Base-by-base conservation (phyloP, 139 green algal species). In the Axilococcus clingmanii region DNA sequence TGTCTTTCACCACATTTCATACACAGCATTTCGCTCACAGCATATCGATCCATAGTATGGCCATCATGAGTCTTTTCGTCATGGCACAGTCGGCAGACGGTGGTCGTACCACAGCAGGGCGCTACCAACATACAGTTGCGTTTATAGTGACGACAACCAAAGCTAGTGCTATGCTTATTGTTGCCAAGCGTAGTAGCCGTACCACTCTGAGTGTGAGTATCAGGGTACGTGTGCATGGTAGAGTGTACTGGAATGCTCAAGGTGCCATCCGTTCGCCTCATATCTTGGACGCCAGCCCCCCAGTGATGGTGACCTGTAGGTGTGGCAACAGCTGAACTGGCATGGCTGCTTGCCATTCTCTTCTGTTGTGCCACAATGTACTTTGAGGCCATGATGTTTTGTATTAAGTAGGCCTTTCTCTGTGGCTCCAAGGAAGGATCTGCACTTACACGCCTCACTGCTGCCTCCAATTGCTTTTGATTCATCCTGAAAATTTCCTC, bases 401-500 rank as follows among this genome's bases (percentile, higher is more conserved):
- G 92, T 28, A 95, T 90, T 16, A 99, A 69, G 73, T 99, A 99
- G 3, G 87, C 83, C 69, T 96, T 95, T 56, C 86, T 77, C 45
- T 84, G 53, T 2, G 86, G 83, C 48, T 95, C 91, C 61, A 98
- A 70, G 9, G 64, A 72, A 1, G 72, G 53, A 73, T 99, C 92
- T 24, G 59, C 85, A 11, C 66, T 81, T 14, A 97, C 77, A 5
- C 72, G 66, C n/a, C 85, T 81, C 34, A 94, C 87, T 4, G 92
- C 89, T n/a, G 69, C 78, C 70, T 98, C 90, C 40, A 99, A 77
- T 75, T 97, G 87, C 66, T 91, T 84, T 69, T 97, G 92, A 62
- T 97, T 99, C 81, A 99, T 94, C 44, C 79, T 67, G 76, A 99
- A 99, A 30, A 99, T 92, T 71, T 97, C 84, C 51, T 94, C 83